Evolutionary conservation across 2,329 filamentous ascomycete genomes (phyloP).

Genomic region (Botrytis sinoallii): DNA sequence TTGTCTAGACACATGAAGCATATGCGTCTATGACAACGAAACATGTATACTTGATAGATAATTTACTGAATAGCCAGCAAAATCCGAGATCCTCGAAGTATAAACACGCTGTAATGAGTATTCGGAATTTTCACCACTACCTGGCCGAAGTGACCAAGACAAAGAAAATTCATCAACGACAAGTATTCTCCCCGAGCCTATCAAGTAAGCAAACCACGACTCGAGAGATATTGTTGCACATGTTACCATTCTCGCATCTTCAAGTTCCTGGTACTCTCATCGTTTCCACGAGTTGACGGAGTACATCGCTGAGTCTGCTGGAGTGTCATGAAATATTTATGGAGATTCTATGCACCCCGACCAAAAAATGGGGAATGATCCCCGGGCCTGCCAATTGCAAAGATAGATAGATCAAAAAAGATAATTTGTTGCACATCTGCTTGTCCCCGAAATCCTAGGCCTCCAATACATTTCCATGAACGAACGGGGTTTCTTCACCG

Average conservation of each 20-base stretch:
- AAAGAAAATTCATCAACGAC: neutral
- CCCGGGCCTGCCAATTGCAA: neutral
- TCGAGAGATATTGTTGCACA: neutral
- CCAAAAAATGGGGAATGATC: neutral
- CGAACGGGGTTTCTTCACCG: neutral
- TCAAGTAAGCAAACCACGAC: neutral
- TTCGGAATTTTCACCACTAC: neutral
- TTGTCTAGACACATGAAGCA: neutral
- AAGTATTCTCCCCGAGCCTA: neutral
- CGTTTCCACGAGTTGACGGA: neutral
- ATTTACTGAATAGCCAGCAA: neutral
- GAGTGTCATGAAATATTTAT: neutral
- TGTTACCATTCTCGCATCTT: neutral
- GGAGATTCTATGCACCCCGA: neutral
- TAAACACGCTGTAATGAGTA: neutral
- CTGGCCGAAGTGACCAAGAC: neutral
- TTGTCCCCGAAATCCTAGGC: neutral
- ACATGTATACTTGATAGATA: neutral
- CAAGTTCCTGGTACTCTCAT: neutral
- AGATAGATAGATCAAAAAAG: neutral
- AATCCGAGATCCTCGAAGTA: neutral
- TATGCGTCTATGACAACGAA: neutral
- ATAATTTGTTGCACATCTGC: neutral
- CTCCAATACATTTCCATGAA: neutral
- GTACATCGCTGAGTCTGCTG: neutral